phyloP scores from a whole-genome alignment of 768 basidiomycete species.

The Thelephora ganbajun region DNA sequence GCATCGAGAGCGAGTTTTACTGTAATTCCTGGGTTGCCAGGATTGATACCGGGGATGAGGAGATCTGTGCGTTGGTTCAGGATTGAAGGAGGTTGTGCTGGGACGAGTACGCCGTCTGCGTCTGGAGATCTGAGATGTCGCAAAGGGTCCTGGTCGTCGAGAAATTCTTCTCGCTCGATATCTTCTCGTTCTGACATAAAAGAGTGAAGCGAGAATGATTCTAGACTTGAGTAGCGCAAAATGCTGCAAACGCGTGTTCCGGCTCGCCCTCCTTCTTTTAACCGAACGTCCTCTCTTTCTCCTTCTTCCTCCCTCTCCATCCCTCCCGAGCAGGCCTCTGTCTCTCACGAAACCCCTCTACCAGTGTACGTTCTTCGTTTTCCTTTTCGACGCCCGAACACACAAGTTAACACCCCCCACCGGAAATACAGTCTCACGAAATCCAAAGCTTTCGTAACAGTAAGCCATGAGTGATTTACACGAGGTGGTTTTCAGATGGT shows the following conservation, averaged over 20 bases:
- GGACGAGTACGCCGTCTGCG: constrained; percentile 26
- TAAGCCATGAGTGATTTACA: constrained; percentile 14
- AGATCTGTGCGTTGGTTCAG: constrained; percentile 33
- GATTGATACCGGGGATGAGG: constrained; percentile 16
- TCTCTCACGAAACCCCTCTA: neutral
- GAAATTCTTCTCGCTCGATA: constrained; percentile 32
- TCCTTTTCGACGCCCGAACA: no score
- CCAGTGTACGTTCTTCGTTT: no score
- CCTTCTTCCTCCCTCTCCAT: constrained; percentile 6
- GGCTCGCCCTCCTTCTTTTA: constrained; percentile 1
- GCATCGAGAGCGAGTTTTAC: constrained; percentile 59
- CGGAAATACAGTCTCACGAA: no score
- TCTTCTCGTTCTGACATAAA: constrained; percentile 7
- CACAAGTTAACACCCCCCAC: no score
- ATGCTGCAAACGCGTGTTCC: neutral
- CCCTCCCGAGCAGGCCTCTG: constrained; percentile 1
- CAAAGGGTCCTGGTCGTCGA: constrained; percentile 45
- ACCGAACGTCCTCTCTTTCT: constrained; percentile 4
- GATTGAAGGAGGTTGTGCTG: constrained; percentile 38
- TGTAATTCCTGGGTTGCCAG: constrained; percentile 15
- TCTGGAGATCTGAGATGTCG: constrained; percentile 39
- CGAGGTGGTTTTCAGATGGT: constrained; percentile 11
- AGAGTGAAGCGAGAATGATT: no score
- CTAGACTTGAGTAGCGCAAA: no score
- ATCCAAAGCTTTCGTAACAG: neutral